Percentiles rank a stretch among this genome's conserved stretches.
Conservation (phyloP, 371 early-diverging fungal species). For the Nematocida displodere region DNA sequence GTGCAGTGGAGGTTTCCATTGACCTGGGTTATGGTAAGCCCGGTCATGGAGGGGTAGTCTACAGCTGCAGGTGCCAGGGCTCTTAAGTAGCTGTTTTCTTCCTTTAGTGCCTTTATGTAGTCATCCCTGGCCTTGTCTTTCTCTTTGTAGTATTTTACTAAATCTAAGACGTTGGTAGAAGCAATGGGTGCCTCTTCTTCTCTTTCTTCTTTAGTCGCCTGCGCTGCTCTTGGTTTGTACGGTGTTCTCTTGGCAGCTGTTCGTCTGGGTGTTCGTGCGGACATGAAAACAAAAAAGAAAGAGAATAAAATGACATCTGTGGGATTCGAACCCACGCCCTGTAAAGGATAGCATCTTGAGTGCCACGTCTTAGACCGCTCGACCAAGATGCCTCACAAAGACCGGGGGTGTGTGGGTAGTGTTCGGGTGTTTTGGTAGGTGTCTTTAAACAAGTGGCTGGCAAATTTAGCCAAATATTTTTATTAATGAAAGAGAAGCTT, state of each 20-base stretch:
- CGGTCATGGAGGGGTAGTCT: not conserved
- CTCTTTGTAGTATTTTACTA: conserved; percentile 50
- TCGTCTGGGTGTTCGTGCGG: conserved; percentile 22
- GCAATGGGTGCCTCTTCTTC: not conserved
- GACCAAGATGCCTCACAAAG: conserved; percentile 63
- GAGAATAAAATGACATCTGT: conserved; percentile 63
- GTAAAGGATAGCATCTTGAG: conserved; percentile 64
- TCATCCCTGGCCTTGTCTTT: conserved; percentile 39
- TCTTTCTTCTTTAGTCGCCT: not conserved
- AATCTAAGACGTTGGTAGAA: conserved; percentile 4
- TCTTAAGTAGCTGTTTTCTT: conserved; percentile 38
- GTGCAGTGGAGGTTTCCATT: conserved; percentile 7
- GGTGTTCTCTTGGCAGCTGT: conserved; percentile 30
- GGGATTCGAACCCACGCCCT: conserved; percentile 66
- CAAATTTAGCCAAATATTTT: conserved; percentile 23
- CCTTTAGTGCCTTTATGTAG: conserved; percentile 32
- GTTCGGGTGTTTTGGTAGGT: not conserved
- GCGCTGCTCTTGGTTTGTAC: not conserved
- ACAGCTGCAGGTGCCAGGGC: not conserved
- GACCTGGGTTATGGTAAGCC: not conserved
- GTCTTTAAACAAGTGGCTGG: not conserved
- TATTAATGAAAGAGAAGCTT: not conserved
- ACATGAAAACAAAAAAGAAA: conserved; percentile 47
- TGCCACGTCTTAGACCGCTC: conserved; percentile 67
- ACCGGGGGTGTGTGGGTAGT: not conserved